phyloP scores from a whole-genome alignment of 805 yeast species.

The Hemisphaericaspora nanyangensis region DNA sequence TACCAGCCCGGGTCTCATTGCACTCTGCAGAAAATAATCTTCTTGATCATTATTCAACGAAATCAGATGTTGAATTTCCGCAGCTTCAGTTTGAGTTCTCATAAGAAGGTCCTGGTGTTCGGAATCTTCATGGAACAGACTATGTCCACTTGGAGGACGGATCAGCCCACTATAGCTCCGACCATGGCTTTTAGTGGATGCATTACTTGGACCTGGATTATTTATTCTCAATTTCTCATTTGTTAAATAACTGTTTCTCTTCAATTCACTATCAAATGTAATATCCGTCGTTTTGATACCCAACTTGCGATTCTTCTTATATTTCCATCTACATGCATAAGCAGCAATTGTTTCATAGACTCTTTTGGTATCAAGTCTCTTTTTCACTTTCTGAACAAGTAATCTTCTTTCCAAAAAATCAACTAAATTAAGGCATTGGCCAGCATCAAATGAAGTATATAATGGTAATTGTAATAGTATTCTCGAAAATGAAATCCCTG shows the following conservation, averaged over 20 bases:
- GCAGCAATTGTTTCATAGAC: constrained; percentile 46
- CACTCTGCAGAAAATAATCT: neutral
- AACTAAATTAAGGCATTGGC: constrained; percentile 68
- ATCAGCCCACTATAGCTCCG: neutral
- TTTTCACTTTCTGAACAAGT: constrained; percentile 53
- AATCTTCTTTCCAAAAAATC: constrained; percentile 66
- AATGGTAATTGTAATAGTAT: constrained; percentile 67
- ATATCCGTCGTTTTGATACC: constrained; percentile 26
- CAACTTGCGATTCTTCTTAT: constrained; percentile 23
- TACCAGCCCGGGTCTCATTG: neutral
- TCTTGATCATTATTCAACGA: neutral
- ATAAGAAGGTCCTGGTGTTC: no score
- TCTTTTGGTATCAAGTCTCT: constrained; percentile 37
- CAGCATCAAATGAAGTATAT: constrained; percentile 72
- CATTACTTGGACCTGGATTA: constrained; percentile 11
- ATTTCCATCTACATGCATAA: constrained; percentile 46
- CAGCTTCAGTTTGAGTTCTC: no score
- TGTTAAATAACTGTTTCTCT: constrained; percentile 24
- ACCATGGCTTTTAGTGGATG: no score
- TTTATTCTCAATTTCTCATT: constrained; percentile 7
- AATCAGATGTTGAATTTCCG: no score
- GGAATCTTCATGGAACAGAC: no score
- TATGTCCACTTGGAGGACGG: neutral
- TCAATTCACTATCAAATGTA: constrained; percentile 20
- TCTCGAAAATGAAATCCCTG: constrained; percentile 62